Evolutionary conservation across 2,329 filamentous ascomycete genomes (phyloP).

Genomic region (Stemphylium lycopersici): DNA sequence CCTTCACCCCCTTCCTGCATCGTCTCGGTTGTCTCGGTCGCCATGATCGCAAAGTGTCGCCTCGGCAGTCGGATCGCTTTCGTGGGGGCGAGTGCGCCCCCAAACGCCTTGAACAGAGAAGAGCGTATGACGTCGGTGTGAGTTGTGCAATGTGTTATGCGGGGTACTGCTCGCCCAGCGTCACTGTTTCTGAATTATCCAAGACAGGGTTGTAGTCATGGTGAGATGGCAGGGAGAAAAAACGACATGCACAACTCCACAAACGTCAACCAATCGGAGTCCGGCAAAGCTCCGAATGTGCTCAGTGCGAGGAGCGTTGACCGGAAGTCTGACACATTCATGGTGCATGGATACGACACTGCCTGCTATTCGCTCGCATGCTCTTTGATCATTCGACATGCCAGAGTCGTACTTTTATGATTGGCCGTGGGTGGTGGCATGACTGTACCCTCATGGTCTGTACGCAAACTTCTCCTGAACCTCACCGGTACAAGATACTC

Average conservation of each 20-base stretch:
- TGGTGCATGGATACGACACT: neutral
- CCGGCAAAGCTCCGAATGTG: conserved; percentile 4
- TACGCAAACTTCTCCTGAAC: neutral
- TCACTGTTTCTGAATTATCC: neutral
- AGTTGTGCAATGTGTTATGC: neutral
- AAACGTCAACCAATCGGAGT: conserved; percentile 23
- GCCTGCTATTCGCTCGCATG: neutral
- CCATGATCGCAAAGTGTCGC: conserved; percentile 25
- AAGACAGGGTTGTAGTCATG: conserved; percentile 1
- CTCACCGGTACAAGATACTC: neutral
- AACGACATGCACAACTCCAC: conserved; percentile 18
- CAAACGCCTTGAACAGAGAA: conserved; percentile 19
- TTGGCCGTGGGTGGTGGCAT: neutral
- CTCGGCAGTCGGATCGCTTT: conserved; percentile 4
- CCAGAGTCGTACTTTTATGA: neutral
- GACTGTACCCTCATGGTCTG: neutral
- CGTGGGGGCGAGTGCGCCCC: conserved; percentile 30
- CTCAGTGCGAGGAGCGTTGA: neutral
- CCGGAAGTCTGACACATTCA: neutral
- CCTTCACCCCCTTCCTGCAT: conserved; percentile 5
- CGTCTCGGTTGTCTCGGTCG: conserved; percentile 18
- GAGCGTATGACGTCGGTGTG: conserved; percentile 28
- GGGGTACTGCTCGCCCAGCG: neutral
- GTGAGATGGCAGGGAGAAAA: conserved; percentile 6
- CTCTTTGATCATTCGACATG: neutral